phyloP scores from a whole-genome alignment of 2,329 filamentous ascomycete genomes.

The Fusarium sp. region DNA sequence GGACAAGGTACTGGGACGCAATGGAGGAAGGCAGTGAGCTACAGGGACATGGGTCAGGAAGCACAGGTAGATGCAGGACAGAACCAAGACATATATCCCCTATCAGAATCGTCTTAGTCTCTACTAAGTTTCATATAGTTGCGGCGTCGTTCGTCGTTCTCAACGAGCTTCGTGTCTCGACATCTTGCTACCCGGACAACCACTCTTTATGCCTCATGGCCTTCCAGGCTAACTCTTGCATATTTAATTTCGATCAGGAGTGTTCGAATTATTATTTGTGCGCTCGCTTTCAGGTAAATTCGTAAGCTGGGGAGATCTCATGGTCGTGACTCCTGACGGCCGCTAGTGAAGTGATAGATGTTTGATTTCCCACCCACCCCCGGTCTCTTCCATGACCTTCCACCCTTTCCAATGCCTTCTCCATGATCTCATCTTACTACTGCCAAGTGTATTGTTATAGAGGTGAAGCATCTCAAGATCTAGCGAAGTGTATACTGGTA shows the following conservation, averaged over 20 bases:
- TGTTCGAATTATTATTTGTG: conserved; percentile 25
- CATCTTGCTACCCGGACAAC: conserved; percentile 14
- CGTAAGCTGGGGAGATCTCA: background rate
- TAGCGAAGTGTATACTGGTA: background rate
- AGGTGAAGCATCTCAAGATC: conserved; percentile 13
- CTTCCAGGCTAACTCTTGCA: background rate
- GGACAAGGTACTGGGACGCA: conserved; percentile 13
- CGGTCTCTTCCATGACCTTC: background rate
- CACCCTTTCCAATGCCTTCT: accelerated
- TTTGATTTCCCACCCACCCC: background rate
- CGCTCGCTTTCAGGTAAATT: background rate
- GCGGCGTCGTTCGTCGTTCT: background rate
- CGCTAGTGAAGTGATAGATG: background rate
- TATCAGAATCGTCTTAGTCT: background rate
- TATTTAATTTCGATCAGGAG: conserved; percentile 3
- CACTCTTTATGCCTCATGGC: background rate
- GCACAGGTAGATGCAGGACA: background rate
- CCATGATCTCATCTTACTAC: background rate
- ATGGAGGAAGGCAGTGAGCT: background rate
- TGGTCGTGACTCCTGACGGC: conserved; percentile 1
- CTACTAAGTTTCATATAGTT: conserved; percentile 7
- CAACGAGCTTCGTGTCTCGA: conserved; percentile 2
- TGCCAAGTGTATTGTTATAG: background rate
- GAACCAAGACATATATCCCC: background rate
- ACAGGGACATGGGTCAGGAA: background rate